A percentile compares a stretch with the other conserved stretches of the same genome.
Evolutionary conservation across 1,139 yeast species (phyloP).

Genomic region (Ogataea hybrid): DNA sequence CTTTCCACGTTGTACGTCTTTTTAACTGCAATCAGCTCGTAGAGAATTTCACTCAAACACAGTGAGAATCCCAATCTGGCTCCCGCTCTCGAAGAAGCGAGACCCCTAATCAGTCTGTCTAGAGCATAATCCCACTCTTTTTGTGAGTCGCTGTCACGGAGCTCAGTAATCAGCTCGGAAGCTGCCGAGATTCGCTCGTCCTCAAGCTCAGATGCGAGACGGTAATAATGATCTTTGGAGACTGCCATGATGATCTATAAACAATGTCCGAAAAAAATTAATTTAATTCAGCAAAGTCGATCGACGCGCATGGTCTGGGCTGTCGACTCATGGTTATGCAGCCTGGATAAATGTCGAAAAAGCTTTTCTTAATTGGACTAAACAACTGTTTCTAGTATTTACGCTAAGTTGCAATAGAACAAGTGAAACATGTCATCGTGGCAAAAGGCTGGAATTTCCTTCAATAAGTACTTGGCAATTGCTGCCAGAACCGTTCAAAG

Average conservation of each 20-base stretch:
- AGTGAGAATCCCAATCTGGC: slow-evolving; percentile 88
- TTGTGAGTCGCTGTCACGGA: slow-evolving; percentile 42
- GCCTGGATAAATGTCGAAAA: slow-evolving; percentile 8
- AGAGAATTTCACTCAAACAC: slow-evolving; percentile 75
- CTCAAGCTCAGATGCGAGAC: slow-evolving; percentile 74
- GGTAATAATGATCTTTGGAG: slow-evolving; percentile 73
- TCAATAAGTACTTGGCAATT: slow-evolving; percentile 87
- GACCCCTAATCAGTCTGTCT: slow-evolving; percentile 73
- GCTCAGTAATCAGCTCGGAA: slow-evolving; percentile 58
- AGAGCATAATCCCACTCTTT: slow-evolving; percentile 83
- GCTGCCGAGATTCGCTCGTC: slow-evolving; percentile 75
- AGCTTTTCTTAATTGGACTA: slow-evolving; percentile 17
- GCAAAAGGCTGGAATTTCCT: slow-evolving; percentile 85
- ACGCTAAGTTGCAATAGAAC: slow-evolving; percentile 6
- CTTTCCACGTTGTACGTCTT: slow-evolving; percentile 36
- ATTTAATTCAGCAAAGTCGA: slow-evolving; percentile 10
- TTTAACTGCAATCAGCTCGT: slow-evolving; percentile 41
- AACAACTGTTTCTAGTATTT: slow-evolving; percentile 10
- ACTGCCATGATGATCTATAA: slow-evolving; percentile 40
- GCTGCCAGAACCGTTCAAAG: slow-evolving; percentile 89
- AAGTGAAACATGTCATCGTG: slow-evolving; percentile 54
- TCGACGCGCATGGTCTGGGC: slow-evolving; percentile 12
- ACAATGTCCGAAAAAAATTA: slow-evolving; percentile 8
- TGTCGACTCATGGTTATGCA: slow-evolving; percentile 10
- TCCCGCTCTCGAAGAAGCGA: slow-evolving; percentile 76